Evolutionary conservation across 495 filamentous ascomycete species (phyloP), one percentile per base, ranked within the genome.

Genomic region (Chaetomidium leptoderma): DNA sequence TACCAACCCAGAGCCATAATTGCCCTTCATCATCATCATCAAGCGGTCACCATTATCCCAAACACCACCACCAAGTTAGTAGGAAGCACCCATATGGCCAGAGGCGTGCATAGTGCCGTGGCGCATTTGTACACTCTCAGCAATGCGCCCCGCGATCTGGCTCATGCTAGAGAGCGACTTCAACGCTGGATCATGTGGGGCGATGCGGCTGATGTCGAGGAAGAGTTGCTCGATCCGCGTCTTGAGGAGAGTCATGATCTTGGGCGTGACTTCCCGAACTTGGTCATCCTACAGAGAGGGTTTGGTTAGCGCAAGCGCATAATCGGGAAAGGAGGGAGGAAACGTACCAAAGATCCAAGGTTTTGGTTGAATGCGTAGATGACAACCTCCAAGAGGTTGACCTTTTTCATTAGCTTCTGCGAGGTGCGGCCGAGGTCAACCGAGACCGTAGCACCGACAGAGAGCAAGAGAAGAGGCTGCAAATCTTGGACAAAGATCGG

Each of bases 401-500:
- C 74, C 58, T 90, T 89, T 69, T 90, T 50, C 21, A 58, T 45
- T 16, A 70, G 36, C 43, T 69, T 70, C 77, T 40, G 72, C 62
- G 32, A 88, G 59, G 29, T 66, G 65, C 62, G 87, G 81, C 30
- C 76, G 58, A 97, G 76, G 26, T 86, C 79, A 8, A 82, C 77
- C 27, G 88, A 88, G 16, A 97, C 81, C 14, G 89, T 90, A 3
- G 90, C 89, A 45, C 86, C 86, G 32, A 95, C 86, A 0, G 91
- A 96, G 24, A 97, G 81, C 6, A 86, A 76, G 21, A 97, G 82
- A 37, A 97, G 81, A 4, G 88, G 84, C 40, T 83, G 86, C 26
- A 96, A 66, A n/a, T 80, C 79, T 10, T 74, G 76, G 54, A 96
- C 71, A 67, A 88, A 95, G 4, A 75, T 68, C 1, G 91, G 90